These are phyloP conservation scores for Senecio squalidus DNA, from an alignment of 140 eudicot genomes.

Conservation along the genomic window DNA sequence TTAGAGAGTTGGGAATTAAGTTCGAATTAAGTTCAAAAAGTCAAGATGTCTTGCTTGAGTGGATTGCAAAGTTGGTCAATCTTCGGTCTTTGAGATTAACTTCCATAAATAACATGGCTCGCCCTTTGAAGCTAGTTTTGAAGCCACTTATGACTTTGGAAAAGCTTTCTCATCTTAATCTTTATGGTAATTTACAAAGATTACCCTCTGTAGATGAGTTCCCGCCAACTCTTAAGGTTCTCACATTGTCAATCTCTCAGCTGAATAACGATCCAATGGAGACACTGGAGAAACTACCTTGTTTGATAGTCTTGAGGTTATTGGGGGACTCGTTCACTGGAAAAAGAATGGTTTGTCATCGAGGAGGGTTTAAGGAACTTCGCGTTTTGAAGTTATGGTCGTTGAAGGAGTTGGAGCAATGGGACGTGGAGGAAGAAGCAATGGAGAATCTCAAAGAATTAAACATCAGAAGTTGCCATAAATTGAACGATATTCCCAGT, in stretches of 20 bases:
- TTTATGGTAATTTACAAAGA: conserved; percentile 32
- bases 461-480: conserved; percentile 38
- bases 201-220: conserved; percentile 20
- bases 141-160: conserved; percentile 22
- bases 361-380: conserved; percentile 34
- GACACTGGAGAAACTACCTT: conserved; percentile 31
- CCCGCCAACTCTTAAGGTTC: conserved; percentile 45
- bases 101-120: conserved; percentile 30
- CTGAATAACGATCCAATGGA: conserved; percentile 48
- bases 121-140: conserved; percentile 29
- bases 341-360: conserved; percentile 21
- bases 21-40: conserved; percentile 23
- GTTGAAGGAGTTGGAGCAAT: conserved; percentile 35
- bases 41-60: conserved; percentile 26
- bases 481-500: conserved; percentile 23
- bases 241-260: conserved; percentile 42
- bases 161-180: conserved; percentile 38
- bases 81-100: conserved; percentile 41
- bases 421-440: conserved; percentile 43
- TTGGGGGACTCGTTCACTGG: conserved; percentile 43
- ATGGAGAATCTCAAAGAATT: conserved; percentile 41
- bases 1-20: conserved; percentile 44
- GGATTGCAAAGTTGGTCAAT: conserved; percentile 30
- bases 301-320: conserved; percentile 45
- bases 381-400: conserved; percentile 47